Conservation (phyloP, 2,329 filamentous ascomycete genomes). For the Calycina herbarum region DNA sequence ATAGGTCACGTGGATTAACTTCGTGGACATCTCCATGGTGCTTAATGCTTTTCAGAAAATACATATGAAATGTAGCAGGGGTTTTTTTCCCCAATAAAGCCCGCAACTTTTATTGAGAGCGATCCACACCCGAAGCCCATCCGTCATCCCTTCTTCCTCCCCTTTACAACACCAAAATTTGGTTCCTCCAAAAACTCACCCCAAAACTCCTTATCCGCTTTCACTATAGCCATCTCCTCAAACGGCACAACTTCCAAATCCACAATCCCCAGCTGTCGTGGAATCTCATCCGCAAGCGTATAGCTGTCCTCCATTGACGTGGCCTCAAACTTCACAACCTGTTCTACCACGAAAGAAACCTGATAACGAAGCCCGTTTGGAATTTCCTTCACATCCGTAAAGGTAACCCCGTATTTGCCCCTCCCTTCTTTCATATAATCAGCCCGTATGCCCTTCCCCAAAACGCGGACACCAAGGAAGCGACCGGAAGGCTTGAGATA, state of each 20-base stretch:
- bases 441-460: constrained; percentile 3
- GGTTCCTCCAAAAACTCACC: constrained; percentile 1
- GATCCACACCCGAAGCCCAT: neutral
- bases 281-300: neutral
- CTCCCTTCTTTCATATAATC: neutral
- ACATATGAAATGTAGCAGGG: neutral
- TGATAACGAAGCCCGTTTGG: neutral
- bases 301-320: constrained; percentile 6
- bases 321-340: constrained; percentile 3
- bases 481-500: constrained; percentile 6
- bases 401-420: constrained; percentile 1
- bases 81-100: neutral
- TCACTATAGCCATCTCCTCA: constrained; percentile 4
- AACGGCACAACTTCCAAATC: constrained; percentile 3
- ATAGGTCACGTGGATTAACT: neutral
- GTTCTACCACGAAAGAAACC: neutral
- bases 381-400: neutral
- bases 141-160: neutral
- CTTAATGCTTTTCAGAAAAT: too few species aligned
- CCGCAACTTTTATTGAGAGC: neutral
- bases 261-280: neutral
- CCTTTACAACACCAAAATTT: constrained; percentile 1
- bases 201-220: constrained; percentile 5
- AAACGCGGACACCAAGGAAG: neutral
- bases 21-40: too few species aligned